phyloP scores from a whole-genome alignment of 1,284 basidiomycete genomes.

The Ceratobasidium sp. region DNA sequence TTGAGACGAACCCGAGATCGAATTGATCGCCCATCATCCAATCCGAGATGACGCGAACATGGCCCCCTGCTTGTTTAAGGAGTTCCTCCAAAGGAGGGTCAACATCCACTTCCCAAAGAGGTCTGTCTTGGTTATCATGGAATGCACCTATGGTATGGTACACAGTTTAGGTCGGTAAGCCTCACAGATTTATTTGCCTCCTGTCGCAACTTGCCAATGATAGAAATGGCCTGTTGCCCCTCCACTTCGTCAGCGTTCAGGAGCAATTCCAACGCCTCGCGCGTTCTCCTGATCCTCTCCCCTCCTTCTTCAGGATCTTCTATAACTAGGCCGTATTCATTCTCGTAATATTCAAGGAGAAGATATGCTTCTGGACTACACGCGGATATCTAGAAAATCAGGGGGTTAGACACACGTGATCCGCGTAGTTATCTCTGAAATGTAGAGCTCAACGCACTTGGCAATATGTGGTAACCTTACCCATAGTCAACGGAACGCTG shows the following conservation, averaged over 20 bases:
- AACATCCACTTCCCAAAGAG: neutral
- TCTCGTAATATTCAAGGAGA: no score
- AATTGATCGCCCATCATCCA: conserved; percentile 16
- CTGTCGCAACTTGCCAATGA: conserved; percentile 9
- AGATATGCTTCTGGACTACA: no score
- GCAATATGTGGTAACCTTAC: no score
- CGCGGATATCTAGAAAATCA: no score
- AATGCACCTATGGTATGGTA: neutral
- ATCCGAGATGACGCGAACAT: neutral
- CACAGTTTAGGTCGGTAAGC: no score
- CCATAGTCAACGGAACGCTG: no score
- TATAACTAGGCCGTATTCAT: no score
- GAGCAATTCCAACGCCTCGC: neutral
- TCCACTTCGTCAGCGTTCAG: neutral
- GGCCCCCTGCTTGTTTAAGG: neutral
- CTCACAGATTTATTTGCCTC: neutral
- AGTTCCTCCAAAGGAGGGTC: no score
- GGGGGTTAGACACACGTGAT: no score
- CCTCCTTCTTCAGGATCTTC: neutral
- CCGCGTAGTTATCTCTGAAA: no score
- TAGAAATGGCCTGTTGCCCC: conserved; percentile 10
- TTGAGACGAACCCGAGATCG: conserved; percentile 13
- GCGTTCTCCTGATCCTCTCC: no score
- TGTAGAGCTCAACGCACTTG: no score
- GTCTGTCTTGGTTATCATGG: neutral